Conservation (phyloP, 345 rosid genomes). For the Gossypium thurberi region DNA sequence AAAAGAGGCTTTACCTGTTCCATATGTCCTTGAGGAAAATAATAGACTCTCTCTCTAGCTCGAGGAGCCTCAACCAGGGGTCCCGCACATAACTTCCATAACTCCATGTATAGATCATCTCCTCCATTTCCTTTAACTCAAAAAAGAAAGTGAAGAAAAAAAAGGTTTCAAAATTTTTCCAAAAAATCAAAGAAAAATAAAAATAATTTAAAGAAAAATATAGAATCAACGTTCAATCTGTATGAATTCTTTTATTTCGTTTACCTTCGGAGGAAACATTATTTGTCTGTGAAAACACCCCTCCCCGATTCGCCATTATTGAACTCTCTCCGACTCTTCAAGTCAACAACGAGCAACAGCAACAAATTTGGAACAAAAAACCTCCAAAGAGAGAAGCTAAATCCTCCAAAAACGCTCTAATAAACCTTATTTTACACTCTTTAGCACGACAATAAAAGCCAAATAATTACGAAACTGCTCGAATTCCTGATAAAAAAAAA, state of each 20-base stretch:
- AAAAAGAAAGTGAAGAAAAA: constrained; percentile 5
- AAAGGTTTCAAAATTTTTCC: constrained; percentile 6
- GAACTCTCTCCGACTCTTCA: constrained; percentile 7
- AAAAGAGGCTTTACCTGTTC: constrained; percentile 51
- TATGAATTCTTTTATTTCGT: background rate
- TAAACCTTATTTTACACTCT: constrained; percentile 15
- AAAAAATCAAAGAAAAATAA: background rate
- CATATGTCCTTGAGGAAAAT: constrained; percentile 96
- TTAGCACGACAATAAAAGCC: constrained; percentile 6
- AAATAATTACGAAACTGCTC: constrained; percentile 12
- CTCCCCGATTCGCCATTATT: constrained; percentile 47
- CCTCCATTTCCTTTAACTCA: constrained; percentile 24
- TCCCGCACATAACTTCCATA: constrained; percentile 89
- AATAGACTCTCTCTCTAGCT: constrained; percentile 53
- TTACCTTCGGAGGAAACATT: constrained; percentile 22
- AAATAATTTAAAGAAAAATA: background rate
- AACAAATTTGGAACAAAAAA: no score
- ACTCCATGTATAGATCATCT: constrained; percentile 54
- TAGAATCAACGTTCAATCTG: constrained; percentile 3
- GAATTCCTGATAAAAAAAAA: constrained; percentile 11
- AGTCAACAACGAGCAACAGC: constrained; percentile 3
- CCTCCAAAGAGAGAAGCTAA: no score
- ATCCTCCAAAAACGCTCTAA: background rate
- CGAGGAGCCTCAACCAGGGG: constrained; percentile 74
- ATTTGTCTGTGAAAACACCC: constrained; percentile 31